A percentile compares a stretch with the other conserved stretches of the same genome.
phyloP scores from a whole-genome alignment of 768 basidiomycete species.

The Leccinum arenicola region DNA sequence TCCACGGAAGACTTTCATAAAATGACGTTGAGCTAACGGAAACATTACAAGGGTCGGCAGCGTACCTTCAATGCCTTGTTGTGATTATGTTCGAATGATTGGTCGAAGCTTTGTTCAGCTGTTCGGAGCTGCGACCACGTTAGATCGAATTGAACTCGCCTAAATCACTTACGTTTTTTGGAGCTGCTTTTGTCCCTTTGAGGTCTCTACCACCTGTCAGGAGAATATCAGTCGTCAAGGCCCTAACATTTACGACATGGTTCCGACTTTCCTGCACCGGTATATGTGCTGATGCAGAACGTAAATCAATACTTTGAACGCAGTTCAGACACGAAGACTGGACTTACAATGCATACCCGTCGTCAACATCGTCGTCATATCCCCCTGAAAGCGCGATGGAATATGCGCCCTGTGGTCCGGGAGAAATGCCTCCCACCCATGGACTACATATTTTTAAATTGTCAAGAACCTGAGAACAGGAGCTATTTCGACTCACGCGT shows the following conservation, averaged over 20 bases:
- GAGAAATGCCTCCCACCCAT: conserved; percentile 76
- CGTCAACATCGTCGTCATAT: conserved; percentile 82
- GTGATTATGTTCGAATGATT: conserved; percentile 69
- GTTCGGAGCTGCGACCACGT: conserved; percentile 67
- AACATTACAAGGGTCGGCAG: background rate
- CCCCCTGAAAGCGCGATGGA: conserved; percentile 88
- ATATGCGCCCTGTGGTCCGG: conserved; percentile 65
- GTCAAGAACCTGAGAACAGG: background rate
- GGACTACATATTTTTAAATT: conserved; percentile 46
- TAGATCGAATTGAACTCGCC: background rate
- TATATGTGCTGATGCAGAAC: conserved; percentile 60
- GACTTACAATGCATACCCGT: conserved; percentile 79
- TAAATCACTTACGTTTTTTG: conserved; percentile 68
- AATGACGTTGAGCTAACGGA: background rate
- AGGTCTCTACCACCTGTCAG: conserved; percentile 75
- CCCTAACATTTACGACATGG: background rate
- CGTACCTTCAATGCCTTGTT: conserved; percentile 68
- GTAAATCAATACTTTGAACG: background rate
- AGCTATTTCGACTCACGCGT: conserved; percentile 60
- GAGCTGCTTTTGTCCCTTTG: conserved; percentile 75
- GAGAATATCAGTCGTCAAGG: background rate
- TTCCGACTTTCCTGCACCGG: conserved; percentile 58
- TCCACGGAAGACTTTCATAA: conserved; percentile 63
- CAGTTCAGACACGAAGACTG: background rate
- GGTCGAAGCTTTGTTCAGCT: conserved; percentile 82